Percentiles rank a stretch among this genome's conserved stretches.
phyloP scores from a whole-genome alignment of 768 basidiomycete genomes.

The Heimioporus sp. region DNA sequence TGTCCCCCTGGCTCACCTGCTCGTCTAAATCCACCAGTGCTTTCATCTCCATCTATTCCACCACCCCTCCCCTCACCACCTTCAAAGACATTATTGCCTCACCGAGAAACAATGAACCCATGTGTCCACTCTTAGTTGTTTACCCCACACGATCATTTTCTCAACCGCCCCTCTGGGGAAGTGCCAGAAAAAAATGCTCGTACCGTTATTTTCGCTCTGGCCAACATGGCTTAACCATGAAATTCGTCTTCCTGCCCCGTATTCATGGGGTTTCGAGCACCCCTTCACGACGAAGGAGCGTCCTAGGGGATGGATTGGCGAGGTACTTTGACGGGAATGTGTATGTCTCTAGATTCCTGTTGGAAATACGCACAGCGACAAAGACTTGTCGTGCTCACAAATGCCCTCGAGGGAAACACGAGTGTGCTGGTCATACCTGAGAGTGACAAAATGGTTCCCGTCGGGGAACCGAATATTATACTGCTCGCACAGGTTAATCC shows the following conservation, averaged over 20 bases:
- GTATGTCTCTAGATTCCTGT: conserved; percentile 33
- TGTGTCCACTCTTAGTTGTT: conserved; percentile 36
- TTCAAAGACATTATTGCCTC: conserved; percentile 33
- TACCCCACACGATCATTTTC: conserved; percentile 49
- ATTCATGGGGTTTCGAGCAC: conserved; percentile 45
- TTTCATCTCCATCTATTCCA: conserved; percentile 9
- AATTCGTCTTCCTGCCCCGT: conserved; percentile 43
- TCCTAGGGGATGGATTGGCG: conserved; percentile 60
- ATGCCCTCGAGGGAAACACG: conserved; percentile 38
- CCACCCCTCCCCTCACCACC: background rate
- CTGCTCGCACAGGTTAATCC: conserved; percentile 45
- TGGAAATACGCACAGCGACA: conserved; percentile 55
- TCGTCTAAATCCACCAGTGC: conserved; percentile 17
- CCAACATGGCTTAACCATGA: conserved; percentile 52
- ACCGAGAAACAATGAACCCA: conserved; percentile 33
- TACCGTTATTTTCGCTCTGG: conserved; percentile 55
- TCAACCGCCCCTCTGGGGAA: conserved; percentile 47
- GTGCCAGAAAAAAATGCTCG: conserved; percentile 36
- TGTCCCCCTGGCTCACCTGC: conserved; percentile 25
- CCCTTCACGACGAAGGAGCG: conserved; percentile 27
- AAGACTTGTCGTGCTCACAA: conserved; percentile 44
- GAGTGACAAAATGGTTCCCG: conserved; percentile 17
- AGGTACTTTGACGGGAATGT: conserved; percentile 73
- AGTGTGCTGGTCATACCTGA: conserved; percentile 37
- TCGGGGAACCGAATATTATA: conserved; percentile 35